phyloP scores from a whole-genome alignment of 768 basidiomycete genomes.

The Rhizopogon vinicolor region DNA sequence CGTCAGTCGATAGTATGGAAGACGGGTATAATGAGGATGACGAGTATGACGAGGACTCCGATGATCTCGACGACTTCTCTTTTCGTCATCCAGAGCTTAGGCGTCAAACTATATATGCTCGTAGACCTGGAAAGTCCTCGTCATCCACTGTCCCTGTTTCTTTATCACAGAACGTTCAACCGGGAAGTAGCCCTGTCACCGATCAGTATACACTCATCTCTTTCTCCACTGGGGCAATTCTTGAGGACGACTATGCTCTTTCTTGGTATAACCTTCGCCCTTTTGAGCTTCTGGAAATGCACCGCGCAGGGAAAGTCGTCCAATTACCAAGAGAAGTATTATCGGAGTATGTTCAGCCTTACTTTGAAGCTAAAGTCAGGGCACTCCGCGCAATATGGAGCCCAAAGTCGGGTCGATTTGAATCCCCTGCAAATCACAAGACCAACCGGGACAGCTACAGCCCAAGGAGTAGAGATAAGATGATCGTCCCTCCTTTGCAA shows the following conservation, averaged over 20 bases:
- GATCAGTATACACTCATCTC: constrained; percentile 50
- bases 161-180: constrained; percentile 3
- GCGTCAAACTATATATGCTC: constrained; percentile 6
- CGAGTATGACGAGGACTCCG: constrained; percentile 21
- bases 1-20: constrained; percentile 21
- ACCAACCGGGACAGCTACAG: background rate
- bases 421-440: constrained; percentile 11
- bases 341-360: constrained; percentile 48
- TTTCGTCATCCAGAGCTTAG: constrained; percentile 1
- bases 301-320: constrained; percentile 38
- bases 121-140: constrained; percentile 4
- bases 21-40: constrained; percentile 29
- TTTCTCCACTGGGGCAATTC: constrained; percentile 64
- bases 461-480: constrained; percentile 12
- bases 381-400: constrained; percentile 43
- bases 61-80: constrained; percentile 15
- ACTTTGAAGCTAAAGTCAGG: constrained; percentile 52
- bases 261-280: constrained; percentile 57
- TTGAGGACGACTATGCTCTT: constrained; percentile 59
- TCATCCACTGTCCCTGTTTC: constrained; percentile 3
- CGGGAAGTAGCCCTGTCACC: constrained; percentile 15
- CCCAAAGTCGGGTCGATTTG: constrained; percentile 22
- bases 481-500: background rate
- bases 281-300: constrained; percentile 69
- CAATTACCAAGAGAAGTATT: constrained; percentile 37